Conservation (phyloP, 2,329 filamentous ascomycete genomes). For the Ceratocystis destructans region DNA sequence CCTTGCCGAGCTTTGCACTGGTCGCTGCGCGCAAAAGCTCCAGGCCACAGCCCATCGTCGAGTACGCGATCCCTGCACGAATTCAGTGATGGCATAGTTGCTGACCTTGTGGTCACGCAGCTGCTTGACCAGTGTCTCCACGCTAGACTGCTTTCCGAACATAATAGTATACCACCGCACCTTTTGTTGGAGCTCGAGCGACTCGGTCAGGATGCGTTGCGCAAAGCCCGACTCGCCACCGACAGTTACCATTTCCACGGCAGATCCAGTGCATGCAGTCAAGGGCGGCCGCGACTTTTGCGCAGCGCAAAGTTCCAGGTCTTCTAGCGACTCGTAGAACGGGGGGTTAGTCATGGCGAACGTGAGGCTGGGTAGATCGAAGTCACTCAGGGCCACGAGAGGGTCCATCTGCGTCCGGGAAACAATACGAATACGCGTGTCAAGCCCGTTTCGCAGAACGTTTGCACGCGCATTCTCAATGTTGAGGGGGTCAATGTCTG, state of each 20-base stretch:
- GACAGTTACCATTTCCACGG: conserved; percentile 69
- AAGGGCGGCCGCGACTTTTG: conserved; percentile 55
- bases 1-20: conserved; percentile 36
- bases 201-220: conserved; percentile 55
- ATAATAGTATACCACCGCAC: conserved; percentile 86
- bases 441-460: conserved; percentile 49
- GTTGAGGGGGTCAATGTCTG: conserved; percentile 62
- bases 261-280: conserved; percentile 62
- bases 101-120: conserved; percentile 43
- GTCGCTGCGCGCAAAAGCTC: conserved; percentile 61
- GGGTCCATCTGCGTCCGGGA: conserved; percentile 36
- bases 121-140: conserved; percentile 47
- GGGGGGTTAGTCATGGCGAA: conserved; percentile 93
- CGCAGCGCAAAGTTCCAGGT: conserved; percentile 51
- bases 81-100: conserved; percentile 73
- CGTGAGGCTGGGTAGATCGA: conserved; percentile 43
- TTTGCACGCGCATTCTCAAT: conserved; percentile 54
- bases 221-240: conserved; percentile 72
- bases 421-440: conserved; percentile 50
- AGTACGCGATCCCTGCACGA: conserved; percentile 66
- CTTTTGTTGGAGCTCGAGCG: conserved; percentile 40
- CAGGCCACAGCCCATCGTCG: conserved; percentile 78
- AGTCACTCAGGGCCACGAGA: conserved; percentile 50
- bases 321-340: conserved; percentile 66
- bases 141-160: conserved; percentile 66